Percentiles rank a stretch among this genome's conserved stretches.
Evolutionary conservation across 257 asterid species (phyloP).

Genomic region (Solanum paucissectum): DNA sequence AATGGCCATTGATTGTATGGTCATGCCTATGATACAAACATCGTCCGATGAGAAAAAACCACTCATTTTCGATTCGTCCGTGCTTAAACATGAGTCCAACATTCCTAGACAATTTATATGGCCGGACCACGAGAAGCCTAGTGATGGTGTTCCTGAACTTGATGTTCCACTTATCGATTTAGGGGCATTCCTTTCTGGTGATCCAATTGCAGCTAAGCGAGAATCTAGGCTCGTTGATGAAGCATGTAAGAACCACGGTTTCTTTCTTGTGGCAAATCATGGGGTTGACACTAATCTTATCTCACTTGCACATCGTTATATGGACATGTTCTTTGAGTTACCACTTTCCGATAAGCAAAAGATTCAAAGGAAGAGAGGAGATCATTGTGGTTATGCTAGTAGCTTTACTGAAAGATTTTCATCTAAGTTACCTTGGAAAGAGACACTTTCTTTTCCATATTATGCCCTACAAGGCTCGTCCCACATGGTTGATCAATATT

Average conservation of each 20-base stretch:
- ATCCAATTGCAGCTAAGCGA: not conserved
- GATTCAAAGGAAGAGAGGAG: conserved; percentile 1
- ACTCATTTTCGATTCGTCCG: not conserved
- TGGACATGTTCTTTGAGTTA: not conserved
- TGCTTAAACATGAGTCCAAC: not conserved
- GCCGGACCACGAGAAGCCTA: conserved; percentile 6
- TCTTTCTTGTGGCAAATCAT: conserved; percentile 2
- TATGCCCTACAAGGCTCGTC: not conserved
- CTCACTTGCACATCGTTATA: not conserved
- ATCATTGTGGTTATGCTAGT: conserved; percentile 7
- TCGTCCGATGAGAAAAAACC: not conserved
- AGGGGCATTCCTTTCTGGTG: not conserved
- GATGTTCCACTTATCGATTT: not conserved
- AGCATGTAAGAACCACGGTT: conserved; percentile 6
- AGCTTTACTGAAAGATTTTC: conserved; percentile 5
- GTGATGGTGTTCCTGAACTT: not conserved
- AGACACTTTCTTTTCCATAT: not conserved
- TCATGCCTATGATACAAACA: not conserved
- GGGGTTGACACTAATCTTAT: not conserved
- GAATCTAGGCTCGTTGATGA: not conserved
- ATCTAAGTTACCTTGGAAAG: conserved; percentile 7
- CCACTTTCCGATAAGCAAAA: not conserved
- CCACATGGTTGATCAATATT: not conserved
- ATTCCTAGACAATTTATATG: conserved; percentile 6
- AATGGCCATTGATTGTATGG: not conserved